Base-by-base conservation (phyloP, 352 stramenopile genomes). In the Pythium dissimile region DNA sequence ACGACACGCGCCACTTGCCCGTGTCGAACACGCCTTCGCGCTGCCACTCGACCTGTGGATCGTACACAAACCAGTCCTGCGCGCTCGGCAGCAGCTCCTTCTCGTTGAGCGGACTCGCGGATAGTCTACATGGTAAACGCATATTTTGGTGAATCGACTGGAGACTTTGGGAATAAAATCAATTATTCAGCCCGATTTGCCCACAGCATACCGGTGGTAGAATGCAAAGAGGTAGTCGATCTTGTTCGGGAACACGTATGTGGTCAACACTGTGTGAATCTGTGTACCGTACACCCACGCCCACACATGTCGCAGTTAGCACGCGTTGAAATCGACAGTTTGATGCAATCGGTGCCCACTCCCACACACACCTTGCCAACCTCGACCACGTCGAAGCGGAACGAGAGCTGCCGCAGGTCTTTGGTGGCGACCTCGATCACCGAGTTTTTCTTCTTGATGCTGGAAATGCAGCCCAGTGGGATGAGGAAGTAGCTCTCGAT, bases 211-310 rank as follows among this genome's bases (percentile, higher is more conserved):
- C 69, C 76, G 64, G 59, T 92, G 84, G 49, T 89, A 92, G 62
- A 94, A 94, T 8, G 84, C 84, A 49, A 94, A 94, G 35, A 94
- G 68, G 63, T 81, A 94, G 67, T 91, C 76, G 20, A 81, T 87
- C 63, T 89, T 89, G 48, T 89, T 73, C 9, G 84, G 84, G 37
- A 94, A 94, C 42, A 90, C 81, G 60, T 92, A 94, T 37, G 80
- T 85, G 51, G 72, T 86, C 43, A 94, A 71, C 55, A 94, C 76
- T 18, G 75, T 80, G 49, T 77, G 84, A 51, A 94, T 89, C 78
- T 93, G 35, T n/a, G n/a, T n/a, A n/a, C n/a, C n/a, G n/a, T n/a
- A 49, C 9, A 27, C 51, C 46, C 6, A 62, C 20, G 37, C 6
- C 26, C 28, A 23, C 4, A 59, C 21, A 16, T 37, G 23, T n/a